Base-by-base conservation (phyloP, 192 early-diverging fungal genomes). In the Umbelopsis ramanniana region DNA sequence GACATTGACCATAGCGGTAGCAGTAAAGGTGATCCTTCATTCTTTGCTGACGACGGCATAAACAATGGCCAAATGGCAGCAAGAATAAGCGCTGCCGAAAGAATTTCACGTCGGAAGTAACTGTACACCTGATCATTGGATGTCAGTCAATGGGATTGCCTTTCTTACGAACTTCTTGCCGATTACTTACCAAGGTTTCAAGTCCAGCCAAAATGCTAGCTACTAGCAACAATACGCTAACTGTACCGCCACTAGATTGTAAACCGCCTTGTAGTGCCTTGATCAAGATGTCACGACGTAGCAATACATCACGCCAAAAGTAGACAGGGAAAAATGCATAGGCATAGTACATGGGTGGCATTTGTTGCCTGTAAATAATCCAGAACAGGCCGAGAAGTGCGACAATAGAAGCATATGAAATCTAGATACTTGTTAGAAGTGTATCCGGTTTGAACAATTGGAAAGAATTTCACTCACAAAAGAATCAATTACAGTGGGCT, bases 301-400 rank as follows among this genome's bases (percentile, higher is more conserved):
- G 71, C 12, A 87, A 35, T 10, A 88, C 76, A 19, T 90, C 84
- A 37, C 84, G 82, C 95, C 95, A 98, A 76, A 98, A 95, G 72
- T 83, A 94, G 0, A 93, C 79, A 0, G 95, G 95, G 82, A 98
- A 97, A 5, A 89, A 85, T 9, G 87, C 82, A 48, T 98, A 98
- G 0, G 87, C 88, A 77, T 98, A 97, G 84, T 98, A 98, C 74
- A 94, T 86, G 23, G 75, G 66, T 23, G 94, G 94, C 57, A 93
- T 93, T 23, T 91, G 76, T 81, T 96, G 92, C 29, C 87, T 72
- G 72, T 82, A 90, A 63, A 98, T 84, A 68, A 98, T 80, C 6
- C 75, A 72, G 0, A 82, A 88, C 77, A 40, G 81, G 8, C 35
- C 21, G 8, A 19, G 6, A 7, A 72, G 68, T 2, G 67, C 22